Conservation (phyloP, 1,139 yeast genomes). For the Lodderomyces elongisporus region DNA sequence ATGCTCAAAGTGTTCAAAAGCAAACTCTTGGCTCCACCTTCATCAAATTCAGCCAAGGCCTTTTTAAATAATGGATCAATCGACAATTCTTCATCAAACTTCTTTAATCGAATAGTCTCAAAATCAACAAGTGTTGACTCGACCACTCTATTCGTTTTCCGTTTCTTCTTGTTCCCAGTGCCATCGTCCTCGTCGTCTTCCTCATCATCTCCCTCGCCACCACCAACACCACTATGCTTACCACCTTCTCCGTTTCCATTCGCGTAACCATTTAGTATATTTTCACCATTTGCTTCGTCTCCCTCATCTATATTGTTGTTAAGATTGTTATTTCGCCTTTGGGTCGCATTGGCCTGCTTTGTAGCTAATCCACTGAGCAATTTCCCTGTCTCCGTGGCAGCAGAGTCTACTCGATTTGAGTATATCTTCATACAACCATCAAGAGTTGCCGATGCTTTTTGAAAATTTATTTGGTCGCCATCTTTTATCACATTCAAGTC, state of each 20-base stretch:
- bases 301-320: conserved; percentile 14
- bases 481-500: conserved; percentile 41
- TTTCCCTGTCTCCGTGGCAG: conserved; percentile 85
- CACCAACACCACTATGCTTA: conserved; percentile 7
- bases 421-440: conserved; percentile 42
- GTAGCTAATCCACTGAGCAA: conserved; percentile 66
- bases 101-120: conserved; percentile 58
- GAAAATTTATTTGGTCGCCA: conserved; percentile 42
- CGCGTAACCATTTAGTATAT: neutral
- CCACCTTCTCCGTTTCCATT: conserved; percentile 6
- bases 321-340: conserved; percentile 5
- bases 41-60: conserved; percentile 88
- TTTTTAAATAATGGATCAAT: conserved; percentile 88
- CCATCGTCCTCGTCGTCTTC: conserved; percentile 13
- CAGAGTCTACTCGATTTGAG: conserved; percentile 73
- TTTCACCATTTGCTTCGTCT: conserved; percentile 17
- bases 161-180: conserved; percentile 20
- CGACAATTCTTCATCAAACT: conserved; percentile 69
- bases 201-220: conserved; percentile 18
- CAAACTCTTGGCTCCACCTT: conserved; percentile 89
- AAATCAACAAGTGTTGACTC: conserved; percentile 50
- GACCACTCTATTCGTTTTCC: conserved; percentile 37
- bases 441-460: conserved; percentile 34
- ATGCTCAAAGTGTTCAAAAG: conserved; percentile 65
- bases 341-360: conserved; percentile 15